These are phyloP conservation scores for Ilyonectria sp. DNA, from an alignment of 2,329 filamentous ascomycete species.

Conservation along the genomic window DNA sequence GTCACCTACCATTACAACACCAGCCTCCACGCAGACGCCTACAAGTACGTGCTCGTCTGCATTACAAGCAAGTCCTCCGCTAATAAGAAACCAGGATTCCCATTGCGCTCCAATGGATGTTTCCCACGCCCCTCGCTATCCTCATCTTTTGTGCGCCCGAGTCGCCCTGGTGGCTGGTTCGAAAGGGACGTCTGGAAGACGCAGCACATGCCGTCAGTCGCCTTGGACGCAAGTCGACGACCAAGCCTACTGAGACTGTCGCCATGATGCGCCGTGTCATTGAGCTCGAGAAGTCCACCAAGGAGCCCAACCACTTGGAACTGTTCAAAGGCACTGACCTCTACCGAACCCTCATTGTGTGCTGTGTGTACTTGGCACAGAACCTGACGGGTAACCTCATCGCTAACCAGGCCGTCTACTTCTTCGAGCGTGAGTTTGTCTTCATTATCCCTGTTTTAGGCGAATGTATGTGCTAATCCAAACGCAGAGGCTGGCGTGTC, in stretches of 20 bases:
- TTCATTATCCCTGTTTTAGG: background rate
- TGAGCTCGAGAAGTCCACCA: conserved; percentile 62
- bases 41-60: background rate
- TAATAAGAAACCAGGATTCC: conserved; percentile 53
- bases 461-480: conserved; percentile 18
- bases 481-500: conserved; percentile 70
- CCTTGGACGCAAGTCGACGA: conserved; percentile 53
- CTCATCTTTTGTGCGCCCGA: conserved; percentile 65
- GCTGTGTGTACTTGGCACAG: conserved; percentile 70
- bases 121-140: conserved; percentile 64
- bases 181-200: conserved; percentile 58
- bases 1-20: conserved; percentile 67
- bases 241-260: conserved; percentile 55
- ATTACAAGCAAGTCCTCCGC: background rate
- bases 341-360: conserved; percentile 68
- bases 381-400: conserved; percentile 73
- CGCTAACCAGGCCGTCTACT: conserved; percentile 72
- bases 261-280: conserved; percentile 71
- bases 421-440: conserved; percentile 60
- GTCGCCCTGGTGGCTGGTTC: conserved; percentile 67
- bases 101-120: conserved; percentile 70
- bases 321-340: conserved; percentile 68
- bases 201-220: conserved; percentile 62
- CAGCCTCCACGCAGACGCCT: background rate
- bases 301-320: conserved; percentile 62